A percentile compares a stretch with the other conserved stretches of the same genome.
Conservation (phyloP, 352 stramenopile genomes). For the Globisporangium cystogenes region DNA sequence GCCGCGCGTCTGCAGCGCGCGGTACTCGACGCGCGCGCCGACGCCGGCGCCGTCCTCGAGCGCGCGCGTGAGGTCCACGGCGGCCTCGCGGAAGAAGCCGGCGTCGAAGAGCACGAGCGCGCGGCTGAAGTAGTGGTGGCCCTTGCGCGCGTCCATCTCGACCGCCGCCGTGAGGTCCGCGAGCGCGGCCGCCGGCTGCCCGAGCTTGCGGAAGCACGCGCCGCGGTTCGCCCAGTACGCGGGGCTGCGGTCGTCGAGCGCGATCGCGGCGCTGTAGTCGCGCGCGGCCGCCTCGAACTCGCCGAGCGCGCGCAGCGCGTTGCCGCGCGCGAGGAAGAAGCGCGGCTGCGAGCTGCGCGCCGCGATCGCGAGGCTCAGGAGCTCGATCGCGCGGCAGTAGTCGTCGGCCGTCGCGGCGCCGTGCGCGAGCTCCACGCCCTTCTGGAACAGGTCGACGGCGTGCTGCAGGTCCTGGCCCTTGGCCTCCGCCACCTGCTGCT, state of each 20-base stretch:
- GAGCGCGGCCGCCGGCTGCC: conserved; percentile 42
- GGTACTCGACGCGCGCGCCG: conserved; percentile 58
- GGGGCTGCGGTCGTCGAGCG: conserved; percentile 55
- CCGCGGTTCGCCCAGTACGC: conserved; percentile 74
- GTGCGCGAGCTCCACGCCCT: conserved; percentile 64
- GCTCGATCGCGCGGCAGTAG: conserved; percentile 68
- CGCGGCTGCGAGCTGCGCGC: conserved; percentile 60
- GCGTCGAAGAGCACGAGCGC: conserved; percentile 63
- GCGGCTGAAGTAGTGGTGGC: conserved; percentile 69
- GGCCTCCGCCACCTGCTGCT: conserved; percentile 21
- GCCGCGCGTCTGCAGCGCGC: conserved; percentile 56
- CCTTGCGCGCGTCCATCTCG: conserved; percentile 69
- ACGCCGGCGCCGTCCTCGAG: conserved; percentile 51
- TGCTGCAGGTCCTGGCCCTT: conserved; percentile 69
- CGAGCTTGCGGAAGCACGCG: conserved; percentile 70
- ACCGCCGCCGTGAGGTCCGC: conserved; percentile 67
- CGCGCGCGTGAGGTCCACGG: conserved; percentile 64
- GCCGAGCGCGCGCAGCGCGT: conserved; percentile 67
- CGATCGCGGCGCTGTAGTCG: conserved; percentile 55
- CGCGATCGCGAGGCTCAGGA: conserved; percentile 68
- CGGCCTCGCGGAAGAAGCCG: conserved; percentile 59
- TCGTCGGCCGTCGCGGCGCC: conserved; percentile 46
- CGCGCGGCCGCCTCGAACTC: conserved; percentile 55
- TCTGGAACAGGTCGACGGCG: conserved; percentile 73
- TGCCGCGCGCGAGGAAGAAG: conserved; percentile 70